Base-by-base conservation (phyloP, 768 basidiomycete species). In the Suillus subaureus region DNA sequence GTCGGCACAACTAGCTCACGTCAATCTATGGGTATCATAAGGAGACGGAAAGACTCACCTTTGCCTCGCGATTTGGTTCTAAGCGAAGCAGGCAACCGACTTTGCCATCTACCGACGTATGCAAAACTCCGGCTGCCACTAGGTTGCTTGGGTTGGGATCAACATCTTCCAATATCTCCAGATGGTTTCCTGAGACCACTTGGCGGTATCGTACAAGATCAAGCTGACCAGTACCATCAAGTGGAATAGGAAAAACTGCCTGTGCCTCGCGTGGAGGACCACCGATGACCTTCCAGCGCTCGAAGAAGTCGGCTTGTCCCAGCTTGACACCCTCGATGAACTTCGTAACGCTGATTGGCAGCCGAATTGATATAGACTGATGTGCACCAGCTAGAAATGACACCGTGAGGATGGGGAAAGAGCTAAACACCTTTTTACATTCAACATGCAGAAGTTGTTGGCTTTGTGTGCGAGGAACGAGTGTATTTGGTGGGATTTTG, bases 201-300 rank as follows among this genome's bases (percentile, higher is more conserved):
- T 91, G 87, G 47, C 85, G 84, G 71, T 97, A 84, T 73, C 85
- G 90, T 15, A 81, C 82, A 12, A 90, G 70, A 74, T 99, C 93
- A 51, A 98, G 81, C 65, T 92, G 87, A 12, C 93, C 93, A 11
- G 80, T 74, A 18, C 79, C 79, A 52, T 86, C 87, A 28, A 97
- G 79, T 39, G 79, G 75, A 65, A 99, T 89, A 0, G 94, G 89
- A 78, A 97, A 97, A 63, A 99, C 84, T 56, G 79, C 76, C 75
- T 99, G 97, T 33, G 92, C 87, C 80, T 99, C 97, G 60, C 96
- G 86, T 35, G 97, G 97, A 15, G 94, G 83, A 1, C 97, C 97
- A 8, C 97, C 97, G 61, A 99, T 99, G 70, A 97, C 79, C 77
- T 95, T 96, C 97, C 97, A 99, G 61, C 97, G 83, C 77, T 98